Evolutionary conservation across 2,329 filamentous ascomycete genomes (phyloP).

Genomic region (Davidsoniella eucalypti): DNA sequence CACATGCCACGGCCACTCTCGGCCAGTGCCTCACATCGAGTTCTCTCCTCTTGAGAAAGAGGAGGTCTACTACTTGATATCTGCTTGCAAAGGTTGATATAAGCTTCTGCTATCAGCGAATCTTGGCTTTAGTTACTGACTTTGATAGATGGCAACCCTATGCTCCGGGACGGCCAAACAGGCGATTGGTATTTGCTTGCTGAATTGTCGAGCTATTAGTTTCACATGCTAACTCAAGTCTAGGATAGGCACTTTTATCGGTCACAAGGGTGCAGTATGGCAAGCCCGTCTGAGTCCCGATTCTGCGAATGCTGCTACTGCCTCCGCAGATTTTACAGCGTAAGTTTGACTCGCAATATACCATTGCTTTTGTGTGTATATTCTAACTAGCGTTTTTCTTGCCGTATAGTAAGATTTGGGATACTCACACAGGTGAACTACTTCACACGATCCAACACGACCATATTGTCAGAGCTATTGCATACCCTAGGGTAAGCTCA

Average conservation of each 20-base stretch:
- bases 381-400: not conserved
- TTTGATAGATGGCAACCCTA: conserved; percentile 75
- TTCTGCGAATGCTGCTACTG: conserved; percentile 75
- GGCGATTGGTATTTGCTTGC: conserved; percentile 58
- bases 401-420: conserved; percentile 73
- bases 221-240: conserved; percentile 4
- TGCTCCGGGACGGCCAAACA: conserved; percentile 90
- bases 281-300: conserved; percentile 82
- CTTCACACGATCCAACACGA: conserved; percentile 77
- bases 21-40: conserved; percentile 77
- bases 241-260: conserved; percentile 95
- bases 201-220: not conserved
- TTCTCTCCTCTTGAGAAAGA: conserved; percentile 75
- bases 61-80: conserved; percentile 80
- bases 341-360: conserved; percentile 26
- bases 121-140: not conserved
- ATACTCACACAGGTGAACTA: conserved; percentile 84
- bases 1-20: conserved; percentile 87
- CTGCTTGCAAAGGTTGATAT: conserved; percentile 65
- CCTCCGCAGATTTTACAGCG: conserved; percentile 91
- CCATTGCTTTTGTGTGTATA: not conserved
- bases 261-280: conserved; percentile 97
- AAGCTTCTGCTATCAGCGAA: not conserved
- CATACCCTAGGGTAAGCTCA: conserved; percentile 66
- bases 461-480: conserved; percentile 87